Base-by-base conservation (phyloP, 805 yeast species). In the Schwanniomyces polymorphus region DNA sequence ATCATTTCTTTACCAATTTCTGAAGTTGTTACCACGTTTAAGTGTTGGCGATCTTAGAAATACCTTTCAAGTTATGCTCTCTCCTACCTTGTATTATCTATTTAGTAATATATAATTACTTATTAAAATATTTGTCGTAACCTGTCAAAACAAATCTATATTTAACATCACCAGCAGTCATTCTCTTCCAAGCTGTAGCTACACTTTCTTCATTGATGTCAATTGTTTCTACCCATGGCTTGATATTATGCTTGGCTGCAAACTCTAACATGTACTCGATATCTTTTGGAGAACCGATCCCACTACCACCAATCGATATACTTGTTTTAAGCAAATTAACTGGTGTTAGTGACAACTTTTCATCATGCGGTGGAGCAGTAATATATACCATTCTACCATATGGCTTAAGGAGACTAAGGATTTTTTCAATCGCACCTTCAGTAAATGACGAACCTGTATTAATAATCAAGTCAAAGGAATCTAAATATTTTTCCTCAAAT, bases 71-170 rank as follows among this genome's bases (percentile, higher is more conserved):
- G n/a, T n/a, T n/a, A n/a, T n/a, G n/a, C n/a, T n/a, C n/a, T n/a
- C n/a, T n/a, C n/a, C n/a, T n/a, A n/a, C n/a, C n/a, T n/a, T n/a
- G n/a, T n/a, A n/a, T n/a, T n/a, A n/a, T n/a, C n/a, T n/a, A n/a
- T n/a, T n/a, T n/a, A n/a, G n/a, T n/a, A n/a, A n/a, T n/a, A n/a
- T n/a, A n/a, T n/a, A 26, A 7, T 27, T 27, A 27, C 4, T 27
- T 27, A 11, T 37, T 37, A n/a, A 46, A 46, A 27, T 42, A 28
- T 59, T 78, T 68, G 54, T 82, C 79, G 63, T 68, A 82, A 21
- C 79, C 81, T 44, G 79, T 76, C 51, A 85, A 68, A 4, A 84
- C 84, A 57, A 80, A 80, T 70, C 90, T 78, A 64, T 72, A 74
- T 43, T 66, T 63, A 43, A 68, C 72, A 27, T 64, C 70, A 42